Percentiles rank a stretch among this genome's conserved stretches.
Conservation (phyloP, 1,284 basidiomycete genomes). For the Malassezia sp. region DNA sequence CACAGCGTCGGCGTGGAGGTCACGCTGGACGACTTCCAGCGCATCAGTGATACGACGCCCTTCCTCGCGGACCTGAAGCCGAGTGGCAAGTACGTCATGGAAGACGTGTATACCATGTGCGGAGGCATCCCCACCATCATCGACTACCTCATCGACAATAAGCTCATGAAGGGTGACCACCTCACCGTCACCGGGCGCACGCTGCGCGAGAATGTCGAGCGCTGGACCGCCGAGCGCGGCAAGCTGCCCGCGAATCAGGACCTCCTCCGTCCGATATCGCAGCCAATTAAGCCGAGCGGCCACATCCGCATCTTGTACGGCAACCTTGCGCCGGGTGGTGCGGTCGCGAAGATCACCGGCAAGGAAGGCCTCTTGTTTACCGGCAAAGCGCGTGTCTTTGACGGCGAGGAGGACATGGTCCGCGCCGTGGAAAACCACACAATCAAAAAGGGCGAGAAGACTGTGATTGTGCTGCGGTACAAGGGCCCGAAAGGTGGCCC, state of each 20-base stretch:
- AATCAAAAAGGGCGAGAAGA: constrained; percentile 46
- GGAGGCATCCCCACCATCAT: constrained; percentile 50
- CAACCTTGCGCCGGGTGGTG: constrained; percentile 43
- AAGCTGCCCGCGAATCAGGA: constrained; percentile 37
- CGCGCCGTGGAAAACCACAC: constrained; percentile 34
- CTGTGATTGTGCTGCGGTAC: constrained; percentile 43
- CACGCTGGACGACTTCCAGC: constrained; percentile 44
- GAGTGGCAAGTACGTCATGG: constrained; percentile 46
- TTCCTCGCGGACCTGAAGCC: constrained; percentile 46
- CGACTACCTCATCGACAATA: constrained; percentile 43
- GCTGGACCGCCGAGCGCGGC: constrained; percentile 57
- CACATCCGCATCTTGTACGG: constrained; percentile 45
- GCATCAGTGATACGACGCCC: constrained; percentile 37
- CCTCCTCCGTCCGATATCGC: constrained; percentile 32
- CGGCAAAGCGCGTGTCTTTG: constrained; percentile 44
- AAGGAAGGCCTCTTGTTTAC: constrained; percentile 43
- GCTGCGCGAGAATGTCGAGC: constrained; percentile 44
- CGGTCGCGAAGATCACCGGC: constrained; percentile 46
- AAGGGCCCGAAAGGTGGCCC: constrained; percentile 55
- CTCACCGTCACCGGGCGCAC: constrained; percentile 43
- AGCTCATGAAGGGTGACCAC: constrained; percentile 49
- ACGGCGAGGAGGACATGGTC: constrained; percentile 44
- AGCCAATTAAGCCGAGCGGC: constrained; percentile 41
- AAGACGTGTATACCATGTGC: constrained; percentile 39
- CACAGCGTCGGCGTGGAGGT: constrained; percentile 39